Base-by-base conservation (phyloP, 2,329 filamentous ascomycete species). In the Penicillium sp. region DNA sequence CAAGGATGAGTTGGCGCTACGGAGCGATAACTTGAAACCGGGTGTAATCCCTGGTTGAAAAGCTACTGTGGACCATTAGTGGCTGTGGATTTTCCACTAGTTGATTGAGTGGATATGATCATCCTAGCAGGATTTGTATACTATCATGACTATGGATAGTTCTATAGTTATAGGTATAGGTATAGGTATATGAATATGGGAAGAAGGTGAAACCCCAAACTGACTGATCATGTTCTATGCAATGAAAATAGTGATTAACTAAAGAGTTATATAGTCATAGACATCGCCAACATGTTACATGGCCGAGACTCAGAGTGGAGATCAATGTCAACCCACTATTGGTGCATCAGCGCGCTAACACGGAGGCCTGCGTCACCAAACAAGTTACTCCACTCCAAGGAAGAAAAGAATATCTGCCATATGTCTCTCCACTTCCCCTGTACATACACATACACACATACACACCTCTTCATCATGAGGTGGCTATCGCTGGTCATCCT, bases 1-100 rank as follows among this genome's bases (percentile, higher is more conserved):
- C 23, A 18, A 43, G 14, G 22, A 27, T 20, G 11, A 5, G 5
- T 10, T 6, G 24, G 23, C 26, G 4, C 26, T 18, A 20, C 18
- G 18, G 18, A 20, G 18, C 3, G 18, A 20, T 20, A 20, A 20
- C 18, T 20, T 22, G 10, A 39, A 23, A 39, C 18, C 11, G 10
- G 8, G 22, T 18, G 14, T 16, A 40, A 26, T 40, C 23, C 35
- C 18, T 37, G 18, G 35, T n/a, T 11, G 6, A 3, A 23, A 34
- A 32, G 43, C 39, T 51, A 34, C 47, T 37, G 26, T 46, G 24
- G 56, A 58, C 58, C 56, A 55, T 59, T 55, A 52, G 56, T 59
- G 56, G 56, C 55, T 54, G 44, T 20, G 2, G 18, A 20, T 20
- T 20, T 20, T 20, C 47, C 46, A 46, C 51, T 52, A 55, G 42